These are phyloP conservation scores for Nigrograna mackinnonii DNA, from an alignment of 2,329 filamentous ascomycete species.

Conservation along the genomic window DNA sequence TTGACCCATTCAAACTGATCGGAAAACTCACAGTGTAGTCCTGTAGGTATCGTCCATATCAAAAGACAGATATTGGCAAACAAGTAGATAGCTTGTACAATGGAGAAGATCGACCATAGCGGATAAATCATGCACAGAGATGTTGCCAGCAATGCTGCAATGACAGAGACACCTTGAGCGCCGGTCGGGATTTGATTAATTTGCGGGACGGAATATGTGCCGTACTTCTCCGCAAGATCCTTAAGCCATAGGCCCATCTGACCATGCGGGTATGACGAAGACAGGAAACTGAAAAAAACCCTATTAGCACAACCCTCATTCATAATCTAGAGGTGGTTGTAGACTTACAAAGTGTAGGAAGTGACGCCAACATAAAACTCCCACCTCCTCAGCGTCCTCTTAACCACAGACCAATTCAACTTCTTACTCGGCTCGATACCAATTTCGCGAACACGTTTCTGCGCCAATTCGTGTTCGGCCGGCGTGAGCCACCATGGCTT, in stretches of 20 bases:
- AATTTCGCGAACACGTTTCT: conserved; percentile 29
- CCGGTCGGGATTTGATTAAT: conserved; percentile 57
- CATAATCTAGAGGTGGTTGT: not conserved
- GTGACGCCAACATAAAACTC: conserved; percentile 56
- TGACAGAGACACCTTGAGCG: conserved; percentile 52
- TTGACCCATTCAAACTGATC: not conserved
- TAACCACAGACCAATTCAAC: conserved; percentile 48
- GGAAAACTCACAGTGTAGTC: conserved; percentile 36
- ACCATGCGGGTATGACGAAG: conserved; percentile 46
- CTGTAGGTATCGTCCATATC: conserved; percentile 55
- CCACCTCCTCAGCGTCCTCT: conserved; percentile 52
- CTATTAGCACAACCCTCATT: conserved; percentile 6
- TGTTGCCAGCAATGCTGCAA: conserved; percentile 54
- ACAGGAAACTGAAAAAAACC: conserved; percentile 19
- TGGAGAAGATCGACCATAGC: conserved; percentile 52
- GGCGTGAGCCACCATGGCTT: conserved; percentile 54
- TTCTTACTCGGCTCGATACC: conserved; percentile 44
- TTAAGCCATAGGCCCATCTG: conserved; percentile 61
- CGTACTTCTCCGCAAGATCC: conserved; percentile 40
- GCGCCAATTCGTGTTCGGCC: conserved; percentile 33
- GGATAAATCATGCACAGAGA: conserved; percentile 57
- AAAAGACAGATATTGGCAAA: conserved; percentile 53
- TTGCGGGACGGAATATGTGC: conserved; percentile 49
- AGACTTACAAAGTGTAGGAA: conserved; percentile 51
- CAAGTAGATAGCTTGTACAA: conserved; percentile 44